These are phyloP conservation scores for Panicum hallii DNA, from an alignment of 202 grass and related monocot genomes.

Conservation along the genomic window DNA sequence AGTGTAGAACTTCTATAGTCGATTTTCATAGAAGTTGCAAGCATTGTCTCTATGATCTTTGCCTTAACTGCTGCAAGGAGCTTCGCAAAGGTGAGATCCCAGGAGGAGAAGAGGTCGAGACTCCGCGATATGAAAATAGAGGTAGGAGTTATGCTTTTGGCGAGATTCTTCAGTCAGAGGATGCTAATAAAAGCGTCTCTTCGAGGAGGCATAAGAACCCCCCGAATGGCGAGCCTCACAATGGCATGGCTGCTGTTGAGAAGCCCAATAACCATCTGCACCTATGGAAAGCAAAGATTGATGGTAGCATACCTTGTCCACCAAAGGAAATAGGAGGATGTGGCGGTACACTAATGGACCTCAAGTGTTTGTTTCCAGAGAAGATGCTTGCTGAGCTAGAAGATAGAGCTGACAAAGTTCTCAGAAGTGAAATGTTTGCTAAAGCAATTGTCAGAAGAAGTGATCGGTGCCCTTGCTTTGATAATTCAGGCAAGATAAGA, in stretches of 20 bases:
- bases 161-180: background rate
- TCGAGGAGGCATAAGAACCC: background rate
- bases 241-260: slow-evolving; percentile 7
- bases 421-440: slow-evolving; percentile 34
- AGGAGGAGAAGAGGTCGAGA: slow-evolving; percentile 61
- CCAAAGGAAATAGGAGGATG: slow-evolving; percentile 74
- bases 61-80: slow-evolving; percentile 72
- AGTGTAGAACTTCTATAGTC: slow-evolving; percentile 76
- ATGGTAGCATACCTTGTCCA: slow-evolving; percentile 81
- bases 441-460: background rate
- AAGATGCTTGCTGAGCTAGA: slow-evolving; percentile 55
- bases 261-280: slow-evolving; percentile 13
- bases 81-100: slow-evolving; percentile 65
- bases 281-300: slow-evolving; percentile 61
- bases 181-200: background rate
- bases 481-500: slow-evolving; percentile 42
- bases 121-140: slow-evolving; percentile 35
- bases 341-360: slow-evolving; percentile 49
- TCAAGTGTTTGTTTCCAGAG: slow-evolving; percentile 74
- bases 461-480: slow-evolving; percentile 52
- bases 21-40: slow-evolving; percentile 82
- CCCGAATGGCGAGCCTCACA: background rate
- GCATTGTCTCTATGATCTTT: slow-evolving; percentile 68
- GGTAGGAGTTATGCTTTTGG: slow-evolving; percentile 54
- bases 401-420: slow-evolving; percentile 56